phyloP scores from a whole-genome alignment of 192 early-diverging fungal species.

The Tieghemiomyces parasiticus region DNA sequence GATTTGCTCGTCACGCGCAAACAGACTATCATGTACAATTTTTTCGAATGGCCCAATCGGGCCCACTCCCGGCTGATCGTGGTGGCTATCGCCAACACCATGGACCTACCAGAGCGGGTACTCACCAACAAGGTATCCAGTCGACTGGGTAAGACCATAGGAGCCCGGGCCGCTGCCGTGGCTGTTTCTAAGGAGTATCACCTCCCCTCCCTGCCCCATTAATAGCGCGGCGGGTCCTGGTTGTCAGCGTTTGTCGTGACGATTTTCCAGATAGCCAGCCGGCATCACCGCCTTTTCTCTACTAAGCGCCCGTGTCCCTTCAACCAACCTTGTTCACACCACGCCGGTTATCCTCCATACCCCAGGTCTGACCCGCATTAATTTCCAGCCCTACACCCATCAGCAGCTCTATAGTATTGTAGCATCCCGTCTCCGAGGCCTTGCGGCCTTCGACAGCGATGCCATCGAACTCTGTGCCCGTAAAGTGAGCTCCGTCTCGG shows the following conservation, averaged over 20 bases:
- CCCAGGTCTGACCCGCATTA: slow-evolving; percentile 68
- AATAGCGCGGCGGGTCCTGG: slow-evolving; percentile 55
- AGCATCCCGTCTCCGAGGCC: slow-evolving; percentile 57
- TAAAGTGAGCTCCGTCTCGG: slow-evolving; percentile 90
- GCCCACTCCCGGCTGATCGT: slow-evolving; percentile 74
- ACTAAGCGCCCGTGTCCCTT: neutral
- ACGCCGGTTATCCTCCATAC: neutral
- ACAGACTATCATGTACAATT: slow-evolving; percentile 93
- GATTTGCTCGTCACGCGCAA: slow-evolving; percentile 86
- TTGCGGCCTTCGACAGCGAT: slow-evolving; percentile 53
- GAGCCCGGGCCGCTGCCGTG: slow-evolving; percentile 64
- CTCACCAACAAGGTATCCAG: slow-evolving; percentile 79
- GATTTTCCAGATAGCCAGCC: neutral
- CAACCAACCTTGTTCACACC: neutral
- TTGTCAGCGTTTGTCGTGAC: slow-evolving; percentile 12
- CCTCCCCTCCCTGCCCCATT: slow-evolving; percentile 55
- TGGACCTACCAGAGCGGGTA: slow-evolving; percentile 93
- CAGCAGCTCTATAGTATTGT: slow-evolving; percentile 79
- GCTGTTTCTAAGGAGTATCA: slow-evolving; percentile 83
- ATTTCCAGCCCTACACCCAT: slow-evolving; percentile 85
- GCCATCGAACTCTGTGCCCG: slow-evolving; percentile 89
- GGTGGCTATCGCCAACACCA: slow-evolving; percentile 94
- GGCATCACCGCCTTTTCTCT: neutral
- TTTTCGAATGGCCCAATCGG: slow-evolving; percentile 94
- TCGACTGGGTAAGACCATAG: slow-evolving; percentile 63